Conservation (phyloP, 352 stramenopile genomes). For the Phytophthora meadii region DNA sequence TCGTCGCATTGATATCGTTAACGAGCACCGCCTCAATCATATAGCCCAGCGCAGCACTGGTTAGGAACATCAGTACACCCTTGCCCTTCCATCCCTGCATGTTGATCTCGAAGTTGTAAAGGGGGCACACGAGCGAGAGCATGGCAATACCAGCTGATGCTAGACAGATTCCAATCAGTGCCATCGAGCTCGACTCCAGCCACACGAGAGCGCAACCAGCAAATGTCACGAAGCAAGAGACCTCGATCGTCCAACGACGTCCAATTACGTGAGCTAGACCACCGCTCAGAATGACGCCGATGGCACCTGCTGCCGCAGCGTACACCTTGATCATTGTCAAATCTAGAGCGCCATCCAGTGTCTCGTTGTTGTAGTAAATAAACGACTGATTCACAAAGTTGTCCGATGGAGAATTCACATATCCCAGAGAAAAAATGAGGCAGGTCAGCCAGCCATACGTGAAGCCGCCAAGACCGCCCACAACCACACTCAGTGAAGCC, state of each 20-base stretch:
- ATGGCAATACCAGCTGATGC: constrained; percentile 76
- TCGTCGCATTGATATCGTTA: constrained; percentile 73
- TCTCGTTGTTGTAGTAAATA: constrained; percentile 78
- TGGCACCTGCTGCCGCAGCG: constrained; percentile 56
- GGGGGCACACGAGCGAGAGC: constrained; percentile 72
- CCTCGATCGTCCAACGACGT: constrained; percentile 70
- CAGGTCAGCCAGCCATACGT: constrained; percentile 84
- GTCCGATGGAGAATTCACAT: constrained; percentile 74
- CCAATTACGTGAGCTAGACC: constrained; percentile 65
- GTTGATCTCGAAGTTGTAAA: constrained; percentile 92
- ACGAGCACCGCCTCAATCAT: constrained; percentile 81
- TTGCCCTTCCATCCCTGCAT: constrained; percentile 90
- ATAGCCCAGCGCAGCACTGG: constrained; percentile 70
- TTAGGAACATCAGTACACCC: constrained; percentile 86
- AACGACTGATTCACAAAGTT: constrained; percentile 90
- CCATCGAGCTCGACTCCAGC: constrained; percentile 68
- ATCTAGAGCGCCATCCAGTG: constrained; percentile 52
- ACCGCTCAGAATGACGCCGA: constrained; percentile 59
- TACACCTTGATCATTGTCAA: constrained; percentile 79
- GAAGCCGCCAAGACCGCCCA: constrained; percentile 75
- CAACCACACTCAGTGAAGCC: constrained; percentile 77
- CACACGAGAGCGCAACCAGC: constrained; percentile 73
- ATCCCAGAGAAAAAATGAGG: constrained; percentile 83
- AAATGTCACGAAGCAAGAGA: constrained; percentile 64
- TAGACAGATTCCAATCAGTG: constrained; percentile 75